A percentile compares a stretch with the other conserved stretches of the same genome.
These are phyloP conservation scores for Carex pumila DNA, from an alignment of 176 grass and related monocot species.

Conservation along the genomic window DNA sequence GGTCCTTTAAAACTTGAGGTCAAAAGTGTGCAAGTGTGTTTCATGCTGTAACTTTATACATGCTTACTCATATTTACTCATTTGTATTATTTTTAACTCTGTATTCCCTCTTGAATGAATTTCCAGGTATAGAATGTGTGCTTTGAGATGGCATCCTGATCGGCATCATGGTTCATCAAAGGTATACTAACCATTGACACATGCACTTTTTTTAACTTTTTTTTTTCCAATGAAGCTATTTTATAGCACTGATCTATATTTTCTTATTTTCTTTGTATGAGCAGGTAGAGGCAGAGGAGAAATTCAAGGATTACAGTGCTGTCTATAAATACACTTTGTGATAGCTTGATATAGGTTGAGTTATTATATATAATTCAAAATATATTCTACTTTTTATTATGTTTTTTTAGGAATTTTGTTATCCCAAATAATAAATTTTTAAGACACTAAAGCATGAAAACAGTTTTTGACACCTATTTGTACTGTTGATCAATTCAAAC, in stretches of 20 bases:
- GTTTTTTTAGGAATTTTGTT: neutral
- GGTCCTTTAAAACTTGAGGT: slow-evolving; percentile 84
- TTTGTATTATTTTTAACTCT: slow-evolving; percentile 15
- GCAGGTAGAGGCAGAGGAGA: slow-evolving; percentile 79
- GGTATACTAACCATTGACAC: slow-evolving; percentile 21
- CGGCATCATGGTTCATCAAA: slow-evolving; percentile 71
- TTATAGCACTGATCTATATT: neutral
- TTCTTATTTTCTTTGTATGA: slow-evolving; percentile 17
- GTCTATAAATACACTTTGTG: slow-evolving; percentile 78
- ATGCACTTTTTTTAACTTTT: neutral
- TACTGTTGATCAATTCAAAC: neutral
- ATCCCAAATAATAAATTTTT: neutral
- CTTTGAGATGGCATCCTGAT: slow-evolving; percentile 96
- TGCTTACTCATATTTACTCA: neutral
- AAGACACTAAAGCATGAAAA: neutral
- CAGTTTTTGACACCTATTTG: neutral
- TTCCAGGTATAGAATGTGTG: slow-evolving; percentile 70
- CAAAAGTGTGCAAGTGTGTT: slow-evolving; percentile 77
- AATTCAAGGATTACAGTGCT: slow-evolving; percentile 85
- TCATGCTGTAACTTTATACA: slow-evolving; percentile 3
- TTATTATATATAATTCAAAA: neutral
- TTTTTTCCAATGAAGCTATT: no score
- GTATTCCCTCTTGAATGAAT: neutral
- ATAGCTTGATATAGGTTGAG: slow-evolving; percentile 32
- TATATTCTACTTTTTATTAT: neutral